phyloP scores from a whole-genome alignment of 2,329 filamentous ascomycete species.

The Talaromyces marneffei region DNA sequence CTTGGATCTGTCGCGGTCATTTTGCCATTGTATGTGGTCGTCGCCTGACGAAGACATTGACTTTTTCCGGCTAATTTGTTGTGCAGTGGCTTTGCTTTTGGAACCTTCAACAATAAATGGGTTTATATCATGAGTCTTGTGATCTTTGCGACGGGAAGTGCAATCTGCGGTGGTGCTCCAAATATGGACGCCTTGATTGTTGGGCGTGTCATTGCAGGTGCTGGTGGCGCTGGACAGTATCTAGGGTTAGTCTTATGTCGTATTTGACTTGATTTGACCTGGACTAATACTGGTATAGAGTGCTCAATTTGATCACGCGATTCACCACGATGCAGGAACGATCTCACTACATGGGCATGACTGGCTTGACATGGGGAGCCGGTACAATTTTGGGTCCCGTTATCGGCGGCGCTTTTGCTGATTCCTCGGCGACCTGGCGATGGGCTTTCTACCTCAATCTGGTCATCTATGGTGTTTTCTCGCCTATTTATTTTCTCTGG shows the following conservation, averaged over 20 bases:
- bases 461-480: constrained; percentile 38
- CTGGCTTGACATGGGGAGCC: constrained; percentile 30
- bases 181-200: constrained; percentile 44
- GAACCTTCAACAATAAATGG: background rate
- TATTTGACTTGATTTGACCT: constrained; percentile 16
- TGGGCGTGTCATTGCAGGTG: constrained; percentile 32
- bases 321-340: constrained; percentile 18
- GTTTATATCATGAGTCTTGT: background rate
- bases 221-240: constrained; percentile 30
- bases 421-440: constrained; percentile 25
- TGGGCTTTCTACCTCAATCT: constrained; percentile 49
- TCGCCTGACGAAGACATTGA: background rate
- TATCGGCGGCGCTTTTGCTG: constrained; percentile 33
- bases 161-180: constrained; percentile 17
- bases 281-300: background rate
- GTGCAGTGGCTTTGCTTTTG: background rate
- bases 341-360: constrained; percentile 28
- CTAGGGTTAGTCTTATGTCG: constrained; percentile 23
- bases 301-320: constrained; percentile 5
- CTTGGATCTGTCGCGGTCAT: constrained; percentile 28
- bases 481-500: constrained; percentile 40
- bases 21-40: background rate
- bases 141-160: background rate
- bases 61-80: background rate
- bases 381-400: constrained; percentile 35